Base-by-base conservation (phyloP, 345 rosid species). In the Eucalyptus rudis region DNA sequence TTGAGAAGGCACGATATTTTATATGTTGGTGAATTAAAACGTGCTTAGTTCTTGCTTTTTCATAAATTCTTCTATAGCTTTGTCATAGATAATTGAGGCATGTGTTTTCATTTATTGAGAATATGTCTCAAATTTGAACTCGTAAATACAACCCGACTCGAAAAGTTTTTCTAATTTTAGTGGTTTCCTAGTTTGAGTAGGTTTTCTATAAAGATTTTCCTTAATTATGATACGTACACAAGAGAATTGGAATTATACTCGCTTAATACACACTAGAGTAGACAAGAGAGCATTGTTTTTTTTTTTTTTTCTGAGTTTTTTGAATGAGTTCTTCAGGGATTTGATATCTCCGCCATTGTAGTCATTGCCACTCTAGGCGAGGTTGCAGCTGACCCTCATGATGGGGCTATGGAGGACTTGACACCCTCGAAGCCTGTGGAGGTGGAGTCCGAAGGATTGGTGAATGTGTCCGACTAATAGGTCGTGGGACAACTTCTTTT, bases 381-480 rank as follows among this genome's bases (percentile, higher is more conserved):
- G 51, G 7, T 5, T 49, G 17, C 51, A 49, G 1, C 0, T 49
- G 51, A 49, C 51, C 51, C 3, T 49, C 17, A 1, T 14, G 0
- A 49, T 49, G 51, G 7, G 51, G 51, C 1, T 5, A 14, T 49
- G 51, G 7, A 49, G 51, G 51, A 49, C 51, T 49, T 3, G 2
- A 5, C 17, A 14, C 17, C 51, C 51, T 5, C 2, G 1, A 0
- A 49, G 51, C 51, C 16, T 49, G 0, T 49, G 51, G 51, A 49
- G 17, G 17, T 14, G 1, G 17, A 49, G 51, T 49, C 3, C 0
- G 7, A 49, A 49, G 2, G 7, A 49, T 49, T 0, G 3, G 17
- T 14, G 7, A 49, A 49, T 49, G 51, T 49, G 51, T 49, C 0
- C 7, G 3, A 49, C 17, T 49, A 49, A 1, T 49, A 49, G 17